These are phyloP conservation scores for Russula dissimulans DNA, from an alignment of 768 basidiomycete species.

Conservation along the genomic window DNA sequence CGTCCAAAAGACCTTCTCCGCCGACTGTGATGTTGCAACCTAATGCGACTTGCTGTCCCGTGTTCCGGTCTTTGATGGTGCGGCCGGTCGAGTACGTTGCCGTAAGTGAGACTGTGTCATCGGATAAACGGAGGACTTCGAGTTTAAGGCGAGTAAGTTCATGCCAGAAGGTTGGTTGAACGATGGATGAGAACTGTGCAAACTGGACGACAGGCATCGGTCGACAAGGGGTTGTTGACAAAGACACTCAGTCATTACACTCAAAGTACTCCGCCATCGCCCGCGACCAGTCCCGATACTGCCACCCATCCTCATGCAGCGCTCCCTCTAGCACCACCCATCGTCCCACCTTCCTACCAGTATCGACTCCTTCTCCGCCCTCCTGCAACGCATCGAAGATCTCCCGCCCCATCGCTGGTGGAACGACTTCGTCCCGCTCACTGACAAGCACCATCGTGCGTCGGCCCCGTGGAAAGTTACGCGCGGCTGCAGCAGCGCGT, in stretches of 20 bases:
- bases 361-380: neutral
- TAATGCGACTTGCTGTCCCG: slow-evolving; percentile 63
- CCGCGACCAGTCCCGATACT: slow-evolving; percentile 24
- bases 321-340: slow-evolving; percentile 27
- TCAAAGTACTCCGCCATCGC: slow-evolving; percentile 24
- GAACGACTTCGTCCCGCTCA: slow-evolving; percentile 41
- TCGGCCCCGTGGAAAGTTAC: slow-evolving; percentile 10
- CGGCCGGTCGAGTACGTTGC: slow-evolving; percentile 67
- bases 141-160: slow-evolving; percentile 83
- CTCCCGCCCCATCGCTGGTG: slow-evolving; percentile 29
- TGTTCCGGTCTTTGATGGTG: slow-evolving; percentile 66
- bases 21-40: slow-evolving; percentile 59
- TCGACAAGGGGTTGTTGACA: too few species aligned
- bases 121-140: slow-evolving; percentile 77
- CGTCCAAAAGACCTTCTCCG: slow-evolving; percentile 50
- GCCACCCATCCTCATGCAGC: slow-evolving; percentile 34
- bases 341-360: neutral
- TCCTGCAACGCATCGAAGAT: slow-evolving; percentile 21
- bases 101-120: slow-evolving; percentile 51
- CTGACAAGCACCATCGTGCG: slow-evolving; percentile 32
- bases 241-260: too few species aligned
- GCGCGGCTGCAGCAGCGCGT: slow-evolving; percentile 21
- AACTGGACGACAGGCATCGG: slow-evolving; percentile 70
- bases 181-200: slow-evolving; percentile 74
- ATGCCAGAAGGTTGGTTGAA: slow-evolving; percentile 92